These are phyloP conservation scores for Diaporthe nobilis DNA, from an alignment of 2,329 filamentous ascomycete genomes.

Conservation along the genomic window DNA sequence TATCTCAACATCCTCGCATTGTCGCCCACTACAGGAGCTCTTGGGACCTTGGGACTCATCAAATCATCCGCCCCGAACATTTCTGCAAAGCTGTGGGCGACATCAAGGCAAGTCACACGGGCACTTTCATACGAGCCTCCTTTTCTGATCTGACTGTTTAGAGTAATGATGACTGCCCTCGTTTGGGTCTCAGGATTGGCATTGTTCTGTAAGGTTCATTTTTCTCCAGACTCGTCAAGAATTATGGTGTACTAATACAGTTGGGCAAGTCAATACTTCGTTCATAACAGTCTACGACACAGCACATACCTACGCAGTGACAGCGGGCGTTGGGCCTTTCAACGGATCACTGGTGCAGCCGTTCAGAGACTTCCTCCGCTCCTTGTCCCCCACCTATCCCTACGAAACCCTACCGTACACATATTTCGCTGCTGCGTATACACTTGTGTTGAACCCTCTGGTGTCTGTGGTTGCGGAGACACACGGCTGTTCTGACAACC, in stretches of 20 bases:
- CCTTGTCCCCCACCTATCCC: slow-evolving; percentile 1
- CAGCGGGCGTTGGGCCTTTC: slow-evolving; percentile 43
- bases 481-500: neutral
- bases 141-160: no score
- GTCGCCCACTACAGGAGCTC: neutral
- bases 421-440: slow-evolving; percentile 40
- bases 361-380: slow-evolving; percentile 34
- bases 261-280: slow-evolving; percentile 40
- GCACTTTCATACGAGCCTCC: no score
- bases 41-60: neutral
- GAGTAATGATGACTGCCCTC: no score
- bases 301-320: slow-evolving; percentile 38
- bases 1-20: neutral
- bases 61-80: neutral
- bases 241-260: neutral
- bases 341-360: slow-evolving; percentile 41
- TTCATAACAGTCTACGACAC: slow-evolving; percentile 43
- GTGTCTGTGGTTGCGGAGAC: slow-evolving; percentile 33
- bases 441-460: slow-evolving; percentile 38
- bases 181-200: neutral
- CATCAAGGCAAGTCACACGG: neutral
- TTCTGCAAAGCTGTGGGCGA: neutral
- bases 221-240: no score
- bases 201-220: no score
- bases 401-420: slow-evolving; percentile 35